Base-by-base conservation (phyloP, 202 grass and related monocot species). In the Bolboschoenoplectus hybrid region DNA sequence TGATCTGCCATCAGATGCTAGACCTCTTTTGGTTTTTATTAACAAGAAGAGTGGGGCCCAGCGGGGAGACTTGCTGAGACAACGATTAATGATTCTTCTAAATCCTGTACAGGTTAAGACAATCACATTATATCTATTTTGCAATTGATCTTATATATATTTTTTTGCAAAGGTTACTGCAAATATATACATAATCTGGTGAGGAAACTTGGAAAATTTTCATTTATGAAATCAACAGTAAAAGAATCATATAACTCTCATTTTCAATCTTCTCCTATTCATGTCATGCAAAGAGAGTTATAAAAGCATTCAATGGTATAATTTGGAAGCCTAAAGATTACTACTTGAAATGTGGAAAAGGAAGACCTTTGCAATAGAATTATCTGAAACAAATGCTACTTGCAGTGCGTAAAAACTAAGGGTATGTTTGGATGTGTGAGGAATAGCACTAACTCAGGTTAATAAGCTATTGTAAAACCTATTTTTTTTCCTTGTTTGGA, bases 31-130 rank as follows among this genome's bases (percentile, higher is more conserved):
- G 74, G 95, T 98, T 78, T 98, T 98, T 45, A 82, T 98, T 64
- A 98, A 98, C 90, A 95, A 98, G 87, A 95, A 83, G 93, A 98
- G 95, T 85, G 95, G 95, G 87, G 91, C 90, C 5, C 95, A 93
- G 84, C 88, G 88, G 20, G 95, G 95, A 36, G 91, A 89, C 44
- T 88, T 90, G 88, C 70, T 98, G 60, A 93, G 90, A 81, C 91
- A 89, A 43, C 91, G 90, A 57, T 79, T 98, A 41, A 87, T 92
- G 85, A 89, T 98, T 86, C 95, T 98, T 87, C 90, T 98, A 80
- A 98, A 98, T 88, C 95, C 95, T 68, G 57, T 95, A 46, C 95
- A 98, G 95, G 95, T 98, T 87, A 40, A 82, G 47, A 69, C 57
- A n/a, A 50, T 74, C 19, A 13, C 76, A 84, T 70, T 17, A 57